Evolutionary conservation across 75 land plant species (phyloP).

Genomic region (Pinus taeda): DNA sequence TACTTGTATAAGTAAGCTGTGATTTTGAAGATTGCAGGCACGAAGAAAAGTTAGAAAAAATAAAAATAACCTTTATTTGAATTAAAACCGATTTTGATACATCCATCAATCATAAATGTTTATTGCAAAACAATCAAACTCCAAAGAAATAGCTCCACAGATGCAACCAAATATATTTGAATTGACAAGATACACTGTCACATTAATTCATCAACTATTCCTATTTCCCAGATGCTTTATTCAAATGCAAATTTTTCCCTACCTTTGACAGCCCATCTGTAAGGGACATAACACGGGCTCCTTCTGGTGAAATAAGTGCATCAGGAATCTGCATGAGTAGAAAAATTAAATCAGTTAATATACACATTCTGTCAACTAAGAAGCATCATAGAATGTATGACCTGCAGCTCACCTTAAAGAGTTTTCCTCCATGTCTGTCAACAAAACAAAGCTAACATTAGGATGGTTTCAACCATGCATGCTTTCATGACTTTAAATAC

Average conservation of each 20-base stretch:
- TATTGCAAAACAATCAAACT: neutral
- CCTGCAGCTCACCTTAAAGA: conserved; percentile 67
- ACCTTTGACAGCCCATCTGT: conserved; percentile 97
- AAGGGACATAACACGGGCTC: conserved; percentile 96
- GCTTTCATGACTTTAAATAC: neutral
- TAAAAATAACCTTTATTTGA: neutral
- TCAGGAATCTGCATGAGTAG: conserved; percentile 78
- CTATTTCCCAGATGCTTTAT: no score
- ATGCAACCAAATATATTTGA: neutral
- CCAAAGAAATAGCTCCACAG: neutral
- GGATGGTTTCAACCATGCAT: neutral
- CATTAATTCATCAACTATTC: neutral
- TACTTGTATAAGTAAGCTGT: no score
- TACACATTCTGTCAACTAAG: neutral
- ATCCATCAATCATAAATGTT: neutral
- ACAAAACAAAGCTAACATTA: conserved; percentile 8
- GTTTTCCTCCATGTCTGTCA: conserved; percentile 67
- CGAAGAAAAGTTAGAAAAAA: no score
- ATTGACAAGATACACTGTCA: neutral
- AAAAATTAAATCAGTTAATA: conserved; percentile 8
- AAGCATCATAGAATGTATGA: conserved; percentile 1
- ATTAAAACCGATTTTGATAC: neutral
- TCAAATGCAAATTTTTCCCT: neutral
- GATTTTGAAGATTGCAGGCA: no score
- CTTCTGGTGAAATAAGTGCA: conserved; percentile 88